Conservation (phyloP, 225 moss, liverwort and hornwort genomes). For the Takakia lepidozioides region DNA sequence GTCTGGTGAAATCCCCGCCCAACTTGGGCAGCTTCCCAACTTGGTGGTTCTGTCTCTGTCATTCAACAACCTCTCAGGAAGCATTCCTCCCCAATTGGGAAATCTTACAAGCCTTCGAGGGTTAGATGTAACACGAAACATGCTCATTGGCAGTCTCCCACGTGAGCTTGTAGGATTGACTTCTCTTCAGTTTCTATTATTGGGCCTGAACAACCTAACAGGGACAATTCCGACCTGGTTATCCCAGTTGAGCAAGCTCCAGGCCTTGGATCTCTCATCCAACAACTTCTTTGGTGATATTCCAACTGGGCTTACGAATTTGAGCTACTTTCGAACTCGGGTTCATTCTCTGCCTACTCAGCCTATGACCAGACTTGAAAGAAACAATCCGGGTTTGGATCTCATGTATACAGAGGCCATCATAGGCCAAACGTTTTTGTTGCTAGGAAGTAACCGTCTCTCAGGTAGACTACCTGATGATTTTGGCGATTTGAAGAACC, state of each 20-base stretch:
- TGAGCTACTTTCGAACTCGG: background rate
- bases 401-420: conserved; percentile 5
- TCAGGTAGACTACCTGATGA: conserved; percentile 4
- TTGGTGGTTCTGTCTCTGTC: conserved; percentile 18
- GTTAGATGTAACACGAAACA: conserved; percentile 3
- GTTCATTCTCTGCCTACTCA: background rate
- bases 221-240: conserved; percentile 9
- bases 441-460: conserved; percentile 3
- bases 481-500: conserved; percentile 6
- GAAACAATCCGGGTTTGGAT: conserved; percentile 3
- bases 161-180: conserved; percentile 2
- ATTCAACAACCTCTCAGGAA: conserved; percentile 27
- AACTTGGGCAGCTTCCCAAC: conserved; percentile 7
- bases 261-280: conserved; percentile 8
- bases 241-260: conserved; percentile 3
- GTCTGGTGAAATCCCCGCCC: conserved; percentile 8
- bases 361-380: background rate
- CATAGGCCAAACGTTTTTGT: conserved; percentile 6
- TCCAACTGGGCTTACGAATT: conserved; percentile 4
- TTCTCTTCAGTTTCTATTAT: conserved; percentile 2
- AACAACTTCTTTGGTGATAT: conserved; percentile 7
- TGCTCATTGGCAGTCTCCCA: conserved; percentile 1
- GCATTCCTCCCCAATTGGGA: conserved; percentile 30
- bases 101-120: conserved; percentile 8
- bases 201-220: conserved; percentile 2